These are phyloP conservation scores for Ocimum tenuiflorum DNA, from an alignment of 257 asterid genomes.

Conservation along the genomic window DNA sequence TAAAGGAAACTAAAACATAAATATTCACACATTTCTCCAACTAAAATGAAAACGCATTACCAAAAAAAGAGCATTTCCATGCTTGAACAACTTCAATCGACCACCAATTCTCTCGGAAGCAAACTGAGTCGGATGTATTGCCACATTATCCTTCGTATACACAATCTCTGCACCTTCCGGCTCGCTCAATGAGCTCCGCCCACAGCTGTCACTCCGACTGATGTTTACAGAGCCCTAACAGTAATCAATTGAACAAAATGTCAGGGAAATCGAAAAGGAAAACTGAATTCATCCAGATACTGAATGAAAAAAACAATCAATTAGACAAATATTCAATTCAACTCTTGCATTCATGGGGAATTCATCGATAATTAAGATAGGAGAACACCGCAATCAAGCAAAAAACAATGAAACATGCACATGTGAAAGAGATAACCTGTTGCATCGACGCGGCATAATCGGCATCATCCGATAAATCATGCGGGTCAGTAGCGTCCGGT, in stretches of 20 bases:
- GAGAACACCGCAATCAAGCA: not conserved
- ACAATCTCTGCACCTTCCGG: slow-evolving; percentile 68
- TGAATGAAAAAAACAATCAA: not conserved
- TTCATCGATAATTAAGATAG: not conserved
- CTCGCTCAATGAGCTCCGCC: slow-evolving; percentile 52
- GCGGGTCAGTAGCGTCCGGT: slow-evolving; percentile 49
- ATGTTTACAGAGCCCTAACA: slow-evolving; percentile 66
- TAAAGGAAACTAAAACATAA: slow-evolving; percentile 2
- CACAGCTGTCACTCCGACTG: slow-evolving; percentile 37
- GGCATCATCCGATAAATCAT: slow-evolving; percentile 86
- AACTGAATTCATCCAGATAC: not conserved
- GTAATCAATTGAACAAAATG: slow-evolving; percentile 6
- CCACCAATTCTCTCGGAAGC: slow-evolving; percentile 96
- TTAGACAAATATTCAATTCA: not conserved
- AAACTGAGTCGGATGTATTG: slow-evolving; percentile 92
- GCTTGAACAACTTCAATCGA: slow-evolving; percentile 87
- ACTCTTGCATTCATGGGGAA: slow-evolving; percentile 1
- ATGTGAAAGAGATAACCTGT: slow-evolving; percentile 37
- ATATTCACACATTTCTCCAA: not conserved
- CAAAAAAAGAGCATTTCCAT: slow-evolving; percentile 67
- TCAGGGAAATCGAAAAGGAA: not conserved
- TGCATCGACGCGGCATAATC: slow-evolving; percentile 88
- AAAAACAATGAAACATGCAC: not conserved
- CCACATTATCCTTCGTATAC: slow-evolving; percentile 80
- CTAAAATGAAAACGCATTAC: slow-evolving; percentile 28